A percentile compares a stretch with the other conserved stretches of the same genome.
Conservation (phyloP, 805 yeast genomes). For the Wickerhamiella occidentalis region DNA sequence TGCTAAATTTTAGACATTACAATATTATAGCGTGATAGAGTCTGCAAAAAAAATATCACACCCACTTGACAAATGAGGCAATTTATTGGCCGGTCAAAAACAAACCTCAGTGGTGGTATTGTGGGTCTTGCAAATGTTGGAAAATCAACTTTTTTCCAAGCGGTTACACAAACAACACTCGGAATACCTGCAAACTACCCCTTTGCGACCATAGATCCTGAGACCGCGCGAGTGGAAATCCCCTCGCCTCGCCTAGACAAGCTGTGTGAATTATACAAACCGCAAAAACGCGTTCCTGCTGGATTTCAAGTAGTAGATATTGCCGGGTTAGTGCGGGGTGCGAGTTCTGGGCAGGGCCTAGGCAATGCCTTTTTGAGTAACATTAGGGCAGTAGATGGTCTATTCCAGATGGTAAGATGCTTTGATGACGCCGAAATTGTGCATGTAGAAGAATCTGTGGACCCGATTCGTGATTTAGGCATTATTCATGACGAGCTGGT, state of each 20-base stretch:
- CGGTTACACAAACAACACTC: constrained; percentile 80
- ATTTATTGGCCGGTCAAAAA: constrained; percentile 18
- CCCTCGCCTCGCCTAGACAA: constrained; percentile 82
- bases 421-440: constrained; percentile 54
- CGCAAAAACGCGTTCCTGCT: constrained; percentile 43
- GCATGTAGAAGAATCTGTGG: constrained; percentile 52
- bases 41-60: not conserved
- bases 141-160: constrained; percentile 94
- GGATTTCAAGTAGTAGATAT: constrained; percentile 50
- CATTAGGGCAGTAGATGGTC: constrained; percentile 59
- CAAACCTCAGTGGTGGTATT: constrained; percentile 33
- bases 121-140: constrained; percentile 64
- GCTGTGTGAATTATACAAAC: constrained; percentile 45
- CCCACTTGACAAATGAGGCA: constrained; percentile 7
- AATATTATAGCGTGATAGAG: too few species aligned
- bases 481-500: constrained; percentile 55
- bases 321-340: constrained; percentile 58
- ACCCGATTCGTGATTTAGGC: constrained; percentile 51
- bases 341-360: constrained; percentile 53
- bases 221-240: constrained; percentile 90
- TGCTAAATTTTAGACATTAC: too few species aligned
- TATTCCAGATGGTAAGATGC: constrained; percentile 56
- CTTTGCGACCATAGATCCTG: constrained; percentile 95
- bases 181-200: constrained; percentile 98
- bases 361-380: constrained; percentile 64